Base-by-base conservation (phyloP, 345 rosid genomes). In the Clarkia xantiana region DNA sequence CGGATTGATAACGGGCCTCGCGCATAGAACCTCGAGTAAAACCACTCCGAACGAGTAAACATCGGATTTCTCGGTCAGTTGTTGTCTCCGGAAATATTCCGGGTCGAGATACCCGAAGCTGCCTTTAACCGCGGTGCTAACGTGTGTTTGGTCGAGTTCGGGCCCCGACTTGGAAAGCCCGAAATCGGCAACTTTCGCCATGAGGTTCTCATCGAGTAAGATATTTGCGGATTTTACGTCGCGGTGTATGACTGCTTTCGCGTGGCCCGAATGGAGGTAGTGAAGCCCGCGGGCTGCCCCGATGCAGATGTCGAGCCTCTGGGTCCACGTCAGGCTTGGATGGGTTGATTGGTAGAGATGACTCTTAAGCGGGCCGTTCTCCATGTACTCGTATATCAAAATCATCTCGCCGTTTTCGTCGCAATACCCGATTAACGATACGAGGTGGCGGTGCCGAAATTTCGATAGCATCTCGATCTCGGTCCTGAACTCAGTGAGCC, bases 1-100 rank as follows among this genome's bases (percentile, higher is more conserved):
- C 0, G 95, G 93, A 65, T 84, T 89, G 62, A 88, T 88, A 48
- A 88, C 94, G 0, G 97, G 89, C 55, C 97, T 74, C 6, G 94
- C 97, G 51, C 97, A 88, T n/a, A 88, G 79, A 60, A 88, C 89
- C 60, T 88, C 97, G 18, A 88, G 75, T 67, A 88, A 62, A 20
- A 88, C 97, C 19, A 88, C 97, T 10, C 97, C 97, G 17, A 88
- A 88, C 6, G 97, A 88, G 71, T 88, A 88, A 6, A 87, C 87
- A 29, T 83, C 91, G 0, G 96, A 87, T 66, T 87, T 87, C 62
- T 87, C 94, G 0, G 91, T 87, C 45, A 87, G 83, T 56, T 87
- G 91, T 67, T 87, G 94, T 66, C 94, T 75, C 71, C 96, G 74
- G 61, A 83, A 76, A 65, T 87, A 87, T 54, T 87, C 96, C 0